Percentiles rank a stretch among this genome's conserved stretches.
Evolutionary conservation across 1,139 yeast genomes (phyloP).

Genomic region (Yamadazyma atmosphaerica): DNA sequence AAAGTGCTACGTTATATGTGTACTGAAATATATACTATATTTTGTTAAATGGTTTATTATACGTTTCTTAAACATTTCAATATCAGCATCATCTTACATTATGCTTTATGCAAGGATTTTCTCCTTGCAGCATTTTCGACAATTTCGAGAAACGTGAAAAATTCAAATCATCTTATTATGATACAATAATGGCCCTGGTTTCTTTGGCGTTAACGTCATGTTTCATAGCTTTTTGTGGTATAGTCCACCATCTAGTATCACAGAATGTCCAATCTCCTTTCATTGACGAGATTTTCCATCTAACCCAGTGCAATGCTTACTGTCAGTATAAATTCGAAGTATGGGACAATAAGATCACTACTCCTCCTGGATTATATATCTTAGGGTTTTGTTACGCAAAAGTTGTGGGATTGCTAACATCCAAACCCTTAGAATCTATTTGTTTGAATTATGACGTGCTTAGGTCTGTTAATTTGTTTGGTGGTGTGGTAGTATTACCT

Average conservation of each 20-base stretch:
- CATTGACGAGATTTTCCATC: conserved; percentile 84
- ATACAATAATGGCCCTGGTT: too few relatives aligned
- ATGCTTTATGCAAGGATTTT: too few relatives aligned
- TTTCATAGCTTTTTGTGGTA: conserved; percentile 18
- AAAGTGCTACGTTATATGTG: too few relatives aligned
- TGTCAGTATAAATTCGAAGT: conserved; percentile 55
- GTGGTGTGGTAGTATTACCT: conserved; percentile 61
- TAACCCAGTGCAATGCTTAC: conserved; percentile 73
- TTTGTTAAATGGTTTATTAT: too few relatives aligned
- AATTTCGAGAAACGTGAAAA: background rate
- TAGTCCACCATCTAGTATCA: conserved; percentile 19
- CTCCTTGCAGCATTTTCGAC: too few relatives aligned
- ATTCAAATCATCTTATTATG: too few relatives aligned
- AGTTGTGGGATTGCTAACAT: conserved; percentile 18
- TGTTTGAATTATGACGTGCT: conserved; percentile 44
- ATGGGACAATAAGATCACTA: conserved; percentile 93
- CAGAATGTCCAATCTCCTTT: conserved; percentile 39
- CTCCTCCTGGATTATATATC: conserved; percentile 91
- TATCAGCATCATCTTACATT: too few relatives aligned
- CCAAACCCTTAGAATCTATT: background rate
- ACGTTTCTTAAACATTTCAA: too few relatives aligned
- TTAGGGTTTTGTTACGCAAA: conserved; percentile 56
- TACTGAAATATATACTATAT: too few relatives aligned
- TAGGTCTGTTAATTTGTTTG: conserved; percentile 61
- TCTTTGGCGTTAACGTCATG: background rate